Conservation (phyloP, 768 basidiomycete species). For the Candolleomyces efflorescens region DNA sequence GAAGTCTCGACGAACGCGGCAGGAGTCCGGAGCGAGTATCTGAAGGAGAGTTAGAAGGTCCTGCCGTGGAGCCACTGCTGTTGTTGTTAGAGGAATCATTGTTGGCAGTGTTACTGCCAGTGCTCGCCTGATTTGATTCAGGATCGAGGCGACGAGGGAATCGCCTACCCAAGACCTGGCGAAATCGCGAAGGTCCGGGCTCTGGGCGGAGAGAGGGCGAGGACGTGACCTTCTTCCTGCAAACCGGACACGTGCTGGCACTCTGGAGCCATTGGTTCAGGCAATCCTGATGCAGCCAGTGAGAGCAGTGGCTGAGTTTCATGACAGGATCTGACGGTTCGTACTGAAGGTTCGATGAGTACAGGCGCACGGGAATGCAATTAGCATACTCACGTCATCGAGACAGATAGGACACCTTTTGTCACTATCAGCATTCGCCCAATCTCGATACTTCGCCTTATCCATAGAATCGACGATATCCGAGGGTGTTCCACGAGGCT, state of each 20-base stretch:
- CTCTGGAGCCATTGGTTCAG: slow-evolving; percentile 80
- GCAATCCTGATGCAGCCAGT: slow-evolving; percentile 80
- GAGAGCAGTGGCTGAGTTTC: slow-evolving; percentile 65
- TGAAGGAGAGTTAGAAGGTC: not conserved
- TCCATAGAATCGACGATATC: slow-evolving; percentile 51
- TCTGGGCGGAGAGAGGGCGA: not conserved
- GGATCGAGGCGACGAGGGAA: not conserved
- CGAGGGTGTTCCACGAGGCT: slow-evolving; percentile 58
- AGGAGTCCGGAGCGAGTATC: not conserved
- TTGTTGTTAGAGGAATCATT: not conserved
- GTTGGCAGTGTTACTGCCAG: not conserved
- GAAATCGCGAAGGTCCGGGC: not conserved
- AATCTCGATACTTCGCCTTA: slow-evolving; percentile 11
- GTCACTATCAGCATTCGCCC: slow-evolving; percentile 31
- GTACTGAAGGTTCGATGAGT: slow-evolving; percentile 43
- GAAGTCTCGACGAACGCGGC: too few relatives aligned
- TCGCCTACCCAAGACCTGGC: not conserved
- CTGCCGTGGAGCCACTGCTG: not conserved
- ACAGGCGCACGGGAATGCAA: slow-evolving; percentile 6
- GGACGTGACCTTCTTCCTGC: slow-evolving; percentile 53
- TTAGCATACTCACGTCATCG: slow-evolving; percentile 60
- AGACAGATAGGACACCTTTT: slow-evolving; percentile 79
- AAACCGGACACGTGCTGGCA: slow-evolving; percentile 78
- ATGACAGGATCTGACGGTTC: slow-evolving; percentile 54
- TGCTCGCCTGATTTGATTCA: not conserved